A percentile compares a stretch with the other conserved stretches of the same genome.
These are phyloP conservation scores for Phaffia rhodozyma DNA, from an alignment of 1,284 basidiomycete genomes.

Conservation along the genomic window DNA sequence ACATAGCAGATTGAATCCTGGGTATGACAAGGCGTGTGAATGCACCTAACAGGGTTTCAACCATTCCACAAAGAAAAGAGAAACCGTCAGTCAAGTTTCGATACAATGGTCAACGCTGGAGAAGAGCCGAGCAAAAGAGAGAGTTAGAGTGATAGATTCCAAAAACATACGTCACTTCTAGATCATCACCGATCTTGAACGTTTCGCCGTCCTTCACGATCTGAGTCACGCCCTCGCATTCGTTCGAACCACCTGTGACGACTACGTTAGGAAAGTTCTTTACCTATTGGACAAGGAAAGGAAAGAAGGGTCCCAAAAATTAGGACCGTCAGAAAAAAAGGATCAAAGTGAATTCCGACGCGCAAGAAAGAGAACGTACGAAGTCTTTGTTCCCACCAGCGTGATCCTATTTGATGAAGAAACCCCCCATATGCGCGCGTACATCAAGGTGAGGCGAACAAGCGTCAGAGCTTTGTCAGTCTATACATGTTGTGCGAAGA, in stretches of 20 bases:
- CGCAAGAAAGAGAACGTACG: slow-evolving; percentile 23
- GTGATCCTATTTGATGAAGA: slow-evolving; percentile 48
- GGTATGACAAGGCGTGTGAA: slow-evolving; percentile 91
- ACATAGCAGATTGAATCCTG: slow-evolving; percentile 45
- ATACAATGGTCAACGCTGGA: background rate
- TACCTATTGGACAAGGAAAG: slow-evolving; percentile 28
- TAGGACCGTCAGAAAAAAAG: background rate
- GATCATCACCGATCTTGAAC: slow-evolving; percentile 57
- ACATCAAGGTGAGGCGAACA: background rate
- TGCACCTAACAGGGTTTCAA: slow-evolving; percentile 43
- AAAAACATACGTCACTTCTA: slow-evolving; percentile 51
- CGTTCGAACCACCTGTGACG: slow-evolving; percentile 54
- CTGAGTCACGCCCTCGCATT: slow-evolving; percentile 55
- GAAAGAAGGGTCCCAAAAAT: background rate
- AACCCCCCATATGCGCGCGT: background rate
- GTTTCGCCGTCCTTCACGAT: slow-evolving; percentile 66
- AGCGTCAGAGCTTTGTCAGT: no score
- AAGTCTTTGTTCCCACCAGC: slow-evolving; percentile 68
- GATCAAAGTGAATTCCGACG: background rate
- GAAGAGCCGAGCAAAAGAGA: background rate
- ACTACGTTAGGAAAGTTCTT: slow-evolving; percentile 47
- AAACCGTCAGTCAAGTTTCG: background rate
- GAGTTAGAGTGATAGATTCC: background rate
- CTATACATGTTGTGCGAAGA: background rate
- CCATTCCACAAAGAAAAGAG: background rate